These are phyloP conservation scores for Arachis monticola DNA, from an alignment of 331 rosid species.

Conservation along the genomic window DNA sequence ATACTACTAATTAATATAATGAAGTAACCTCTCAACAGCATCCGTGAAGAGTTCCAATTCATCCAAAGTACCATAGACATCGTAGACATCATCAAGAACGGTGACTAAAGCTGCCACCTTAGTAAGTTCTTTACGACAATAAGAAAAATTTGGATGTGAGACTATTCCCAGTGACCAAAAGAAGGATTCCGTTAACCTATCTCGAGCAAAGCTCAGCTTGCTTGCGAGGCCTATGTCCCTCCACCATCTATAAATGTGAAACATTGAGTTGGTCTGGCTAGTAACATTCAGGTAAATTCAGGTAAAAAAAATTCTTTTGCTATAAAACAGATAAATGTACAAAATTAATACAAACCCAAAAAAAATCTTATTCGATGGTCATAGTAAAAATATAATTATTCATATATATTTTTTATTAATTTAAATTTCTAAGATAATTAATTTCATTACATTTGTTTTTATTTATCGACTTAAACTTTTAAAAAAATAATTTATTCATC, in stretches of 20 bases:
- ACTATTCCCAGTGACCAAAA: constrained; percentile 46
- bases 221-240: constrained; percentile 33
- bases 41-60: constrained; percentile 47
- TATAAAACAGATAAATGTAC: too few relatives aligned
- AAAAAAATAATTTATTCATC: neutral
- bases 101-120: constrained; percentile 39
- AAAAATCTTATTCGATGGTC: too few relatives aligned
- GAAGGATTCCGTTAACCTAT: constrained; percentile 46
- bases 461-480: too few relatives aligned
- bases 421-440: too few relatives aligned
- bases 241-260: constrained; percentile 48
- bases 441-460: too few relatives aligned
- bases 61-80: constrained; percentile 21
- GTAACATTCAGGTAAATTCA: too few relatives aligned
- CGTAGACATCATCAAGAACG: constrained; percentile 46
- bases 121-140: constrained; percentile 36
- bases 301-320: too few relatives aligned
- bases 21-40: constrained; percentile 44
- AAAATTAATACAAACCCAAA: too few relatives aligned
- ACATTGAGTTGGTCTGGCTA: too few relatives aligned
- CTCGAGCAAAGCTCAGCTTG: constrained; percentile 47
- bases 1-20: too few relatives aligned
- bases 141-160: constrained; percentile 36
- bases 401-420: too few relatives aligned
- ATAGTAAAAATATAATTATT: too few relatives aligned